These are phyloP conservation scores for Mollisia scopiformis DNA, from an alignment of 2,329 filamentous ascomycete species.

Conservation along the genomic window DNA sequence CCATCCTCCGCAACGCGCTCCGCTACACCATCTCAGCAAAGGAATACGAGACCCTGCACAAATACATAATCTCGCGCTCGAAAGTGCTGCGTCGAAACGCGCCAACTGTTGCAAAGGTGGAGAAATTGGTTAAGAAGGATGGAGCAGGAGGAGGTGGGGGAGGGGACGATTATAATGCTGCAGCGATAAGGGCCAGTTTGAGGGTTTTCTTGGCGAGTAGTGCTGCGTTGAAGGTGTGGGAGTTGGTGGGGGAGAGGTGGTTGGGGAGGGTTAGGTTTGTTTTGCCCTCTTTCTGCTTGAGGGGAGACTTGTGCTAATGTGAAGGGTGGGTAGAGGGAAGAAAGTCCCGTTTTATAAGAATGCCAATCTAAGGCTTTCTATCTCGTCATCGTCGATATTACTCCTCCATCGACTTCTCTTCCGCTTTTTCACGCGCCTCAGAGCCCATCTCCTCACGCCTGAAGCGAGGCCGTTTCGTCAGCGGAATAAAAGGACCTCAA, in stretches of 20 bases:
- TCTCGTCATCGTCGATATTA: conserved; percentile 83
- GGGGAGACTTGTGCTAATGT: background rate
- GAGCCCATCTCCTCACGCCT: conserved; percentile 77
- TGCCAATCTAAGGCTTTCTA: conserved; percentile 74
- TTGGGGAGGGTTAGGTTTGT: conserved; percentile 39
- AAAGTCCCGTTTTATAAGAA: conserved; percentile 64
- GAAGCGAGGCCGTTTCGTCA: conserved; percentile 78
- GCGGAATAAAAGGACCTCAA: conserved; percentile 78
- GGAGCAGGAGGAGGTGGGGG: background rate
- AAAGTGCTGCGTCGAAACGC: conserved; percentile 56
- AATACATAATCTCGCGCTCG: conserved; percentile 78
- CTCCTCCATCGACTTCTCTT: conserved; percentile 88
- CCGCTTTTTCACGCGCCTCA: conserved; percentile 83
- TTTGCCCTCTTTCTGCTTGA: background rate
- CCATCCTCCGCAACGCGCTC: conserved; percentile 81
- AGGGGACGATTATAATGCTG: conserved; percentile 68
- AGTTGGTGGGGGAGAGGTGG: conserved; percentile 52
- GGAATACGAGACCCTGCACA: conserved; percentile 85
- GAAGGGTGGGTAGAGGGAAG: conserved; percentile 36
- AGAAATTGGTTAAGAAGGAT: conserved; percentile 39
- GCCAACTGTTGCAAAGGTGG: conserved; percentile 58
- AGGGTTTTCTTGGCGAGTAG: conserved; percentile 70
- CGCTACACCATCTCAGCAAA: conserved; percentile 83
- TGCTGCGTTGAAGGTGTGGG: conserved; percentile 65
- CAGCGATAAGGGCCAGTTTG: conserved; percentile 70